Conservation (phyloP, 331 rosid genomes). For the Acacia concinna region DNA sequence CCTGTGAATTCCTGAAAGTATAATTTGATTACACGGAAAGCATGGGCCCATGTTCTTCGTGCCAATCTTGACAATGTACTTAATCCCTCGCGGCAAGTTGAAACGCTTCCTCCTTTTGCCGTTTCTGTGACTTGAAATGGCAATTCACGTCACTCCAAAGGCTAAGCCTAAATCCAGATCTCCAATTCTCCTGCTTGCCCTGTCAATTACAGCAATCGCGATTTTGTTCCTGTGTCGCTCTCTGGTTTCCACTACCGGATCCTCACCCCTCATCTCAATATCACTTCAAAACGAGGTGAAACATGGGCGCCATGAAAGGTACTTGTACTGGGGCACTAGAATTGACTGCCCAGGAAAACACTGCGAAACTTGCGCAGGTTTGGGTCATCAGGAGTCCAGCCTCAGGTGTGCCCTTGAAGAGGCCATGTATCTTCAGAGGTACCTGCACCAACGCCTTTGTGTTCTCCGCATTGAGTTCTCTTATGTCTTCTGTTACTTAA, state of each 20-base stretch:
- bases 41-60: not conserved
- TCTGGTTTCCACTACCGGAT: constrained; percentile 46
- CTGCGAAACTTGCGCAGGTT: constrained; percentile 75
- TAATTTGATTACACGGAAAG: not conserved
- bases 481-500: not conserved
- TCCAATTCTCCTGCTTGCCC: constrained; percentile 36
- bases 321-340: constrained; percentile 81
- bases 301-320: constrained; percentile 43
- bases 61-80: constrained; percentile 18
- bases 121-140: constrained; percentile 45
- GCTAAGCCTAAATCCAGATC: constrained; percentile 55
- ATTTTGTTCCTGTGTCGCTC: constrained; percentile 53
- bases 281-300: constrained; percentile 21
- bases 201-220: constrained; percentile 44
- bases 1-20: not conserved
- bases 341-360: constrained; percentile 97
- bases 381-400: constrained; percentile 96
- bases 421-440: constrained; percentile 65
- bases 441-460: not conserved
- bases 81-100: not conserved
- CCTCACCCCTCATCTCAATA: constrained; percentile 20
- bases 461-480: not conserved
- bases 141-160: constrained; percentile 47
- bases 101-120: constrained; percentile 3
- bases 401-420: constrained; percentile 91